Evolutionary conservation across 2,329 filamentous ascomycete species (phyloP).

Genomic region (Phialophora macrospora): DNA sequence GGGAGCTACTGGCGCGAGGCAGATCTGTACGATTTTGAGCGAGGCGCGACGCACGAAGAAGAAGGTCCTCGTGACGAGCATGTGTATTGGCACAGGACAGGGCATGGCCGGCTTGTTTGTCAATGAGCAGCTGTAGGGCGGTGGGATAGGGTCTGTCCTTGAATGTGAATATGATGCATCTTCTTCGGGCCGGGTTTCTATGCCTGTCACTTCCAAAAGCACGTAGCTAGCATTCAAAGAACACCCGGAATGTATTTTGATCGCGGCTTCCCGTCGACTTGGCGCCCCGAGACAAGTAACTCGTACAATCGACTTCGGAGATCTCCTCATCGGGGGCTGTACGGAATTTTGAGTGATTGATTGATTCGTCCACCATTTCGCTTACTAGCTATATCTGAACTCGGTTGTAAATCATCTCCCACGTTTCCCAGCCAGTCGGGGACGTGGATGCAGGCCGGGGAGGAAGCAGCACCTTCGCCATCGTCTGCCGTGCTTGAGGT

Average conservation of each 20-base stretch:
- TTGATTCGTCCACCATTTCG: no score
- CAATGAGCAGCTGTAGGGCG: slow-evolving; percentile 59
- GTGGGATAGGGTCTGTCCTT: not conserved
- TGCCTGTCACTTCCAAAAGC: not conserved
- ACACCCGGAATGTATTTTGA: not conserved
- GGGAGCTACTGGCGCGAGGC: slow-evolving; percentile 83
- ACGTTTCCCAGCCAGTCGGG: no score
- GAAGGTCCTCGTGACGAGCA: slow-evolving; percentile 89
- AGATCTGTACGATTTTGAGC: slow-evolving; percentile 89
- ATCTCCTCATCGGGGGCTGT: no score
- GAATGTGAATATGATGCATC: slow-evolving; percentile 3
- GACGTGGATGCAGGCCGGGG: no score
- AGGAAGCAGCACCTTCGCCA: no score
- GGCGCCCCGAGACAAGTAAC: no score
- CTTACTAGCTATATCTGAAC: no score
- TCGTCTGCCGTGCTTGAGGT: no score
- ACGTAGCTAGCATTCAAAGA: not conserved
- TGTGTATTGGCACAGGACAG: slow-evolving; percentile 76
- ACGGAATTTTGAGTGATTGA: no score
- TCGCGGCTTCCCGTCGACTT: not conserved
- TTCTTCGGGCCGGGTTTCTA: not conserved
- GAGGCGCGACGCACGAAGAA: slow-evolving; percentile 83
- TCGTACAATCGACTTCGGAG: no score
- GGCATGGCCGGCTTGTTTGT: slow-evolving; percentile 70
- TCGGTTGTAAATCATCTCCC: no score